These are phyloP conservation scores for Metschnikowia noctiluminum DNA, from an alignment of 805 yeast genomes.

Conservation along the genomic window DNA sequence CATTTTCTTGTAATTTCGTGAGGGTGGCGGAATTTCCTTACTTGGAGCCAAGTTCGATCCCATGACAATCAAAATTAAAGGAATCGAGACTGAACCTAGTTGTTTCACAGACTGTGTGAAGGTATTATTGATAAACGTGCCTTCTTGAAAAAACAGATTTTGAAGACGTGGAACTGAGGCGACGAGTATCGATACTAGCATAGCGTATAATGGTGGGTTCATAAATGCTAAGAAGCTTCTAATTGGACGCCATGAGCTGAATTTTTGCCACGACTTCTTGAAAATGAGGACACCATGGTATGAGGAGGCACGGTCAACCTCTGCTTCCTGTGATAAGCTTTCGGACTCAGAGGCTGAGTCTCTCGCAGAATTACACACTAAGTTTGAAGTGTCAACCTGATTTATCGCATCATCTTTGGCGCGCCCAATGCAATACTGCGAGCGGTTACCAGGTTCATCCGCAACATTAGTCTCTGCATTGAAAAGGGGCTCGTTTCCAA, in stretches of 20 bases:
- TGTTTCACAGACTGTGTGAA: constrained; percentile 60
- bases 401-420: background rate
- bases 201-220: constrained; percentile 85
- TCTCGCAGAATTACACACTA: background rate
- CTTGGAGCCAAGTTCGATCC: constrained; percentile 79
- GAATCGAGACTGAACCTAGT: constrained; percentile 73
- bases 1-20: constrained; percentile 58
- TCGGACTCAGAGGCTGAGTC: background rate
- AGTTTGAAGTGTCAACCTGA: background rate
- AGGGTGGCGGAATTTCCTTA: constrained; percentile 61
- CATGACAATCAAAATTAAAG: constrained; percentile 67
- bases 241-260: constrained; percentile 10
- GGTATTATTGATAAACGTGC: constrained; percentile 64
- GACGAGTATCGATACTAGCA: constrained; percentile 63
- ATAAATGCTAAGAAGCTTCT: constrained; percentile 41
- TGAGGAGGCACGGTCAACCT: background rate
- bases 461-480: constrained; percentile 2
- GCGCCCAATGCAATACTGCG: background rate
- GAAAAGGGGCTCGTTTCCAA: background rate
- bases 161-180: constrained; percentile 64
- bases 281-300: background rate
- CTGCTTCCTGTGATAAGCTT: background rate
- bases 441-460: background rate
- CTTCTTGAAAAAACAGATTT: constrained; percentile 49
- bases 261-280: constrained; percentile 3